These are phyloP conservation scores for Phytophthora agathidicida DNA, from an alignment of 352 stramenopile genomes.

Conservation along the genomic window DNA sequence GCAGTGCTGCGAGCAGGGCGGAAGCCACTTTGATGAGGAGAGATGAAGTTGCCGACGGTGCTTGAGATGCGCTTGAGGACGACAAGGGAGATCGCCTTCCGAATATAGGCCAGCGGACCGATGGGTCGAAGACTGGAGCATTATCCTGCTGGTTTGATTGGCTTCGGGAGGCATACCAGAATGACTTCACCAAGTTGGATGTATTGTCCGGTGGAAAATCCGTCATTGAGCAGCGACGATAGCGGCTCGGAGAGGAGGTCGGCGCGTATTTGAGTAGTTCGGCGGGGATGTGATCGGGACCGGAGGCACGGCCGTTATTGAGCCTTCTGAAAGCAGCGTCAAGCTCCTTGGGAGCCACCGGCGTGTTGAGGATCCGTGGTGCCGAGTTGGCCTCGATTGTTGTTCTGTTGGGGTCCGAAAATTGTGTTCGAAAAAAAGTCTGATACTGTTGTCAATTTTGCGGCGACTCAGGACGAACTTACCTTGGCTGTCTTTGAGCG, in stretches of 20 bases:
- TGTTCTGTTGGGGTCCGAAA: too few species aligned
- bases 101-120: not conserved
- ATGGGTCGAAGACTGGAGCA: constrained; percentile 11
- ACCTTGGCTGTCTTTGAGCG: too few species aligned
- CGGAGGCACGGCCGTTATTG: not conserved
- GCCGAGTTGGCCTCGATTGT: too few species aligned
- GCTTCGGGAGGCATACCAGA: not conserved
- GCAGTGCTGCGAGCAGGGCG: not conserved
- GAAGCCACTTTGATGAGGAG: not conserved
- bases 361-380: not conserved
- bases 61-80: not conserved
- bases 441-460: too few species aligned
- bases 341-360: not conserved
- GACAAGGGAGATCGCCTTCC: constrained; percentile 1
- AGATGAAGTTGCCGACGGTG: not conserved
- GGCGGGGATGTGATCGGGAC: not conserved
- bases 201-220: not conserved
- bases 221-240: not conserved
- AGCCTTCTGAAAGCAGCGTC: not conserved
- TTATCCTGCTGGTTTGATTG: not conserved
- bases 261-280: constrained; percentile 14
- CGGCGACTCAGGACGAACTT: too few species aligned
- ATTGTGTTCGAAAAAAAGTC: too few species aligned
- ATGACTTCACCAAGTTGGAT: not conserved
- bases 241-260: not conserved